A percentile compares a stretch with the other conserved stretches of the same genome.
Evolutionary conservation across 805 yeast genomes (phyloP).

Genomic region (Schizosaccharomyces japonicus): DNA sequence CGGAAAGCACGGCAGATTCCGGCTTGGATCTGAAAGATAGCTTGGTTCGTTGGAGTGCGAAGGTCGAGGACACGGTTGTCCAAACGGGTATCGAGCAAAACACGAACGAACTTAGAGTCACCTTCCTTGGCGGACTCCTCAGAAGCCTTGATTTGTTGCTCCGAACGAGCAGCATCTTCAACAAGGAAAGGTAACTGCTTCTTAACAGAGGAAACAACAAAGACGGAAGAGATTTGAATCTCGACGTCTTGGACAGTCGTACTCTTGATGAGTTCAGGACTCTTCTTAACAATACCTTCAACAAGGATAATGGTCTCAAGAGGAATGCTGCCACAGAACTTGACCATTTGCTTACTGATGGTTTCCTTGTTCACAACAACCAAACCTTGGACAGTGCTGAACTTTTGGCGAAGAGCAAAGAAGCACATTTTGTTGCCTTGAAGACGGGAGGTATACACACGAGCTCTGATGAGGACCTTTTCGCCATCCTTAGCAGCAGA

Average conservation of each 20-base stretch:
- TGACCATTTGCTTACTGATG: constrained; percentile 83
- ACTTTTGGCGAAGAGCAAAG: constrained; percentile 77
- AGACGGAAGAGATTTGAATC: constrained; percentile 49
- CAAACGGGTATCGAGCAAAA: constrained; percentile 84
- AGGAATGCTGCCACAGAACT: constrained; percentile 73
- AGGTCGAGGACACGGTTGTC: constrained; percentile 89
- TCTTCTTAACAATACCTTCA: constrained; percentile 60
- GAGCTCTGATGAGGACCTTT: constrained; percentile 68
- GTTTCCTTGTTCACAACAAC: constrained; percentile 50
- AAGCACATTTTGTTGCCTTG: constrained; percentile 84
- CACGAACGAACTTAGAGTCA: constrained; percentile 74
- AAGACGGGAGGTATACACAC: constrained; percentile 78
- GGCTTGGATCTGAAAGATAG: constrained; percentile 79
- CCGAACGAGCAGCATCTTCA: constrained; percentile 91
- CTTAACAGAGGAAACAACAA: constrained; percentile 67
- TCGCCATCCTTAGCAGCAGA: constrained; percentile 44
- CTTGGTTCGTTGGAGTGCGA: constrained; percentile 92
- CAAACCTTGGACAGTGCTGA: constrained; percentile 58
- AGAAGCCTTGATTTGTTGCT: constrained; percentile 29
- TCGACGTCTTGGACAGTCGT: constrained; percentile 84
- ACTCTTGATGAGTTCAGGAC: constrained; percentile 66
- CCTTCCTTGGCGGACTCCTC: constrained; percentile 31
- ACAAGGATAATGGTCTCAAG: constrained; percentile 82
- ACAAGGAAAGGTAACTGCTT: constrained; percentile 77
- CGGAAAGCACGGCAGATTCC: constrained; percentile 76